Evolutionary conservation across 2,329 filamentous ascomycete species (phyloP), one percentile per base, ranked within the genome.

Genomic region (Ilyonectria destructans): DNA sequence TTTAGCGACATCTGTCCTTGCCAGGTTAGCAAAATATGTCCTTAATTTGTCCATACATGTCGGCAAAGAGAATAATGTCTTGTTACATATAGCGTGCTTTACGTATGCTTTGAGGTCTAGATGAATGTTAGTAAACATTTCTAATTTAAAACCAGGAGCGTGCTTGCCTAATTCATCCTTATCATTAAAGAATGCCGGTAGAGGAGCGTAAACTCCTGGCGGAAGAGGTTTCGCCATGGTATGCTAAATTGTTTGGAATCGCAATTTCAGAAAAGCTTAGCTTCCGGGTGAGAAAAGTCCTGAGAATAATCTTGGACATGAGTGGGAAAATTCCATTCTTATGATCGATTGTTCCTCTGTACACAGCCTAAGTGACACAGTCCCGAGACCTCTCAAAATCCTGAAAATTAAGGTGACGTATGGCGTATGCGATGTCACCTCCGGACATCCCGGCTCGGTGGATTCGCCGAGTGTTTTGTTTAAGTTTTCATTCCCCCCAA

Each of bases 51-150:
- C 6, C 26, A 54, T 54, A 35, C 23, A n/a, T 51, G 26, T 54
- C 21, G 15, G 29, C 29, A 54, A 54, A 35, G 29, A 54, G 26
- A 54, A 54, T 54, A 54, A 35, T 33, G 26, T 40, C 49, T 19
- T 54, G 49, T 52, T 52, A 54, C 49, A 54, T 54, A 54, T 19
- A 54, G 49, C 49, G 15, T 54, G 49, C 49, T 54, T 13, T 19
- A 7, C 15, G 49, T 54, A 54, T 15, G 49, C 49, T 33, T 54
- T 35, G 29, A 54, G 49, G 49, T 54, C 49, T 54, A 35, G 49
- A 9, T 54, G 17, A 54, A n/a, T 35, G 26, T 54, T 35, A 54
- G 49, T 29, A 35, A 33, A 33, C 26, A 33, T 17, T n/a, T 21
- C 26, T 12, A 9, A 54, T 54, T 12, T 19, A 35, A 54, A 31